phyloP scores from a whole-genome alignment of 257 asterid genomes.

The Solanum arcanum region DNA sequence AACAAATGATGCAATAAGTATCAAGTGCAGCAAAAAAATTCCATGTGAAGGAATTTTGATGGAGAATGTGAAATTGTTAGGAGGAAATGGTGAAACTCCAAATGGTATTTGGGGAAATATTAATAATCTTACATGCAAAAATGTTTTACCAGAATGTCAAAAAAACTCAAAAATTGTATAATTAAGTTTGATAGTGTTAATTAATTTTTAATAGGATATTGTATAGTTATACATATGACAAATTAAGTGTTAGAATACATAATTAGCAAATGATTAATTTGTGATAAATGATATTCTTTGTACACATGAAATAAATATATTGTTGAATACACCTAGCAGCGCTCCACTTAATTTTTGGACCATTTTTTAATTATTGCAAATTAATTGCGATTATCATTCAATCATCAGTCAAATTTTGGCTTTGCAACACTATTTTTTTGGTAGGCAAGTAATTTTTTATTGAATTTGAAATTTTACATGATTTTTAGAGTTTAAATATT shows the following conservation, averaged over 20 bases:
- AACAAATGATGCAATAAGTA: conserved; percentile 37
- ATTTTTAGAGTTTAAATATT: no score
- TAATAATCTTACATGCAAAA: not conserved
- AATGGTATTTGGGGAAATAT: not conserved
- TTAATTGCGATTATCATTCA: no score
- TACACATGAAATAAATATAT: not conserved
- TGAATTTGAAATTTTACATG: no score
- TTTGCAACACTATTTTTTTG: no score
- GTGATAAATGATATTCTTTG: not conserved
- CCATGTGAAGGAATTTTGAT: conserved; percentile 42
- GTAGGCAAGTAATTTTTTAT: no score
- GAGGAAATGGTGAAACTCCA: not conserved
- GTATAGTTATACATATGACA: not conserved
- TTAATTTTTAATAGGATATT: not conserved
- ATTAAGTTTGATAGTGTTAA: not conserved
- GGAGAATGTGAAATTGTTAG: conserved; percentile 27
- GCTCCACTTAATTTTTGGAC: no score
- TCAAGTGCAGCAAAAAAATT: conserved; percentile 41
- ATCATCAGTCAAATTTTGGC: no score
- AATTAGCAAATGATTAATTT: not conserved
- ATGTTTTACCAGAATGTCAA: not conserved
- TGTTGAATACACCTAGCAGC: not conserved
- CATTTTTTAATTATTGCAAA: no score
- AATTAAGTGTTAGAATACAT: not conserved
- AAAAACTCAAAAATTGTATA: not conserved